A percentile compares a stretch with the other conserved stretches of the same genome.
phyloP scores from a whole-genome alignment of 441 rosid genomes.

The Brassica balearica region DNA sequence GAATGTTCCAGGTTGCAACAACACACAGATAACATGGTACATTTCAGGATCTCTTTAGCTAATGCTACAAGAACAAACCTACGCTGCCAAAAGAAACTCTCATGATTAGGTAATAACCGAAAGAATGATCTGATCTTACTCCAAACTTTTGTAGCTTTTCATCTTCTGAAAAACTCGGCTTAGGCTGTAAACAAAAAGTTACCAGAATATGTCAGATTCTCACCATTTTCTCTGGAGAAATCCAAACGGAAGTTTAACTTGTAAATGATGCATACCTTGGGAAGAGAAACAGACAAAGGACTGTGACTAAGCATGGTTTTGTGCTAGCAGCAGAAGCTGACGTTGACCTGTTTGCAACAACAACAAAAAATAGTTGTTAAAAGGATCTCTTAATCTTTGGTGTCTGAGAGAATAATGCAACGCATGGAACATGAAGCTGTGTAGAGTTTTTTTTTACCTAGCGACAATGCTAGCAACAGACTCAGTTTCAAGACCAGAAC shows the following conservation, averaged over 20 bases:
- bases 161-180: conserved; percentile 30
- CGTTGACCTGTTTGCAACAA: conserved; percentile 58
- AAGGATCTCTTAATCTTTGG: not conserved
- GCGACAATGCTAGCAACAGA: conserved; percentile 60
- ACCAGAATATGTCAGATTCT: conserved; percentile 10
- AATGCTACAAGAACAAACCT: too few relatives aligned
- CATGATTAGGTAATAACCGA: too few relatives aligned
- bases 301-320: conserved; percentile 46
- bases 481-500: conserved; percentile 65
- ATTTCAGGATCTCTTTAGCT: too few relatives aligned
- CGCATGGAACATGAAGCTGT: conserved; percentile 8
- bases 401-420: conserved; percentile 9
- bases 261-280: conserved; percentile 47
- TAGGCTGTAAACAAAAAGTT: conserved; percentile 27
- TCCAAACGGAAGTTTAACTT: conserved; percentile 16
- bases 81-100: too few relatives aligned
- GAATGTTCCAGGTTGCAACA: too few relatives aligned
- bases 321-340: conserved; percentile 54
- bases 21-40: too few relatives aligned
- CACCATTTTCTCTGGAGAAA: not conserved
- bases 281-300: conserved; percentile 46
- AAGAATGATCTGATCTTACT: conserved; percentile 25
- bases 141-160: conserved; percentile 28
- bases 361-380: not conserved
- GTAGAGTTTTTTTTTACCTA: conserved; percentile 45